A percentile compares a stretch with the other conserved stretches of the same genome.
phyloP scores from a whole-genome alignment of 2,329 filamentous ascomycete genomes.

The Pyrenophora tritici-repentis region DNA sequence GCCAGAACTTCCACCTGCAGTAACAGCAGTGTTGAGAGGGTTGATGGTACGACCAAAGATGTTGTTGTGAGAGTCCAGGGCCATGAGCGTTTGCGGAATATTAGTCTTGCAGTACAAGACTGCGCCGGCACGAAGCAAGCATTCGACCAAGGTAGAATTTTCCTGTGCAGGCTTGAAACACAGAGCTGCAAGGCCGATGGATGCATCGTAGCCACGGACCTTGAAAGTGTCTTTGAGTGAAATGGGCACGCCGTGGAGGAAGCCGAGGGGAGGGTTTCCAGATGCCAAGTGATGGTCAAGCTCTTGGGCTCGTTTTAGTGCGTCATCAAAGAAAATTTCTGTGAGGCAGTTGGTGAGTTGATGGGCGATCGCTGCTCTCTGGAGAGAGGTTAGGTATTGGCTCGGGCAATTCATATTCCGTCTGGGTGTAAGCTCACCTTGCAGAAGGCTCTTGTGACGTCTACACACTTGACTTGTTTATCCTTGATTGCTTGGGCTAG shows the following conservation, averaged over 20 bases:
- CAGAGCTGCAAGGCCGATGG: constrained; percentile 50
- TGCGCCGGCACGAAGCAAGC: constrained; percentile 54
- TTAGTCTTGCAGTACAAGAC: constrained; percentile 61
- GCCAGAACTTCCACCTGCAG: constrained; percentile 58
- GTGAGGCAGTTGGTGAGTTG: constrained; percentile 52
- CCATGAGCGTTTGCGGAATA: constrained; percentile 60
- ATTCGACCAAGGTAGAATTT: constrained; percentile 50
- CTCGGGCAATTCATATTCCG: background rate
- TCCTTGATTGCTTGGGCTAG: constrained; percentile 45
- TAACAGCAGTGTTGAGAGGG: constrained; percentile 54
- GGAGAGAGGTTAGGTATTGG: background rate
- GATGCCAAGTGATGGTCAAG: constrained; percentile 50
- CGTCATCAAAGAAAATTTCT: constrained; percentile 47
- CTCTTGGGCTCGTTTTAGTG: constrained; percentile 40
- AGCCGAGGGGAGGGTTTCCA: constrained; percentile 49
- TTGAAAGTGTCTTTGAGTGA: constrained; percentile 58
- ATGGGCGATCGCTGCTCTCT: constrained; percentile 55
- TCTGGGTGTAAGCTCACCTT: constrained; percentile 36
- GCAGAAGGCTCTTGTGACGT: constrained; percentile 51
- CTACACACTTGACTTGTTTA: constrained; percentile 43
- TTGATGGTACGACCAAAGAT: constrained; percentile 55
- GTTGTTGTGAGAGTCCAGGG: constrained; percentile 59
- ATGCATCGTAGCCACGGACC: constrained; percentile 52
- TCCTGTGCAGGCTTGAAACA: constrained; percentile 50
- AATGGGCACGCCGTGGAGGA: constrained; percentile 55